Percentiles rank a stretch among this genome's conserved stretches.
These are phyloP conservation scores for Cryphonectria naterciae DNA, from an alignment of 2,329 filamentous ascomycete species.

Conservation along the genomic window DNA sequence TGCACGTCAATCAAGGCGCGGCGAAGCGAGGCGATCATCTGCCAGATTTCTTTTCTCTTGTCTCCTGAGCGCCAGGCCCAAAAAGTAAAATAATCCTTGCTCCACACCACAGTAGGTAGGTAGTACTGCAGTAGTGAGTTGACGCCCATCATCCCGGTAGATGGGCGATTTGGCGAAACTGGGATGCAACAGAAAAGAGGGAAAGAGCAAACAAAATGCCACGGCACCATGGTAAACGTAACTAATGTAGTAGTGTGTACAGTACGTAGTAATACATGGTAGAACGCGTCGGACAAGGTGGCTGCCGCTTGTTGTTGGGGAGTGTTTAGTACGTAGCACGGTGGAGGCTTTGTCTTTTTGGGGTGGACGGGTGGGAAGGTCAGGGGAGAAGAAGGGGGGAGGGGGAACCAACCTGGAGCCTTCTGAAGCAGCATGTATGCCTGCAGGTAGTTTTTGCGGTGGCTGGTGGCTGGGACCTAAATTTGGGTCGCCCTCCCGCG, in stretches of 20 bases:
- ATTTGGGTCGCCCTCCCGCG: neutral
- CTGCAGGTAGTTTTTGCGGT: neutral
- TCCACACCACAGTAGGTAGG: neutral
- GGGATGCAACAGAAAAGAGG: neutral
- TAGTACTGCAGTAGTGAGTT: neutral
- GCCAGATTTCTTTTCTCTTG: neutral
- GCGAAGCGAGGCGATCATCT: slow-evolving; percentile 14
- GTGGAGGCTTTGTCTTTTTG: too few relatives aligned
- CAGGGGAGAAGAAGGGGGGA: neutral
- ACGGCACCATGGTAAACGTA: neutral
- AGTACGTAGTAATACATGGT: neutral
- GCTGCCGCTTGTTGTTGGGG: neutral
- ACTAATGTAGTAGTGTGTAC: neutral
- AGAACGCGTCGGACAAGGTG: neutral
- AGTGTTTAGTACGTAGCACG: neutral
- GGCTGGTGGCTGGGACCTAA: slow-evolving; percentile 7
- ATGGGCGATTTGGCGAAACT: neutral
- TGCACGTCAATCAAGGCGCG: slow-evolving; percentile 9
- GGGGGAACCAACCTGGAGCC: too few relatives aligned
- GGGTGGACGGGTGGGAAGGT: neutral
- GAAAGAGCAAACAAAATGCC: neutral
- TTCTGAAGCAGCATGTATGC: neutral
- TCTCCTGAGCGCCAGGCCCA: neutral
- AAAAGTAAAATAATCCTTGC: neutral
- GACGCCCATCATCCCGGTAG: neutral